Percentiles rank a stretch among this genome's conserved stretches.
These are phyloP conservation scores for Artemisia annua DNA, from an alignment of 129 eudicot genomes.

Conservation along the genomic window DNA sequence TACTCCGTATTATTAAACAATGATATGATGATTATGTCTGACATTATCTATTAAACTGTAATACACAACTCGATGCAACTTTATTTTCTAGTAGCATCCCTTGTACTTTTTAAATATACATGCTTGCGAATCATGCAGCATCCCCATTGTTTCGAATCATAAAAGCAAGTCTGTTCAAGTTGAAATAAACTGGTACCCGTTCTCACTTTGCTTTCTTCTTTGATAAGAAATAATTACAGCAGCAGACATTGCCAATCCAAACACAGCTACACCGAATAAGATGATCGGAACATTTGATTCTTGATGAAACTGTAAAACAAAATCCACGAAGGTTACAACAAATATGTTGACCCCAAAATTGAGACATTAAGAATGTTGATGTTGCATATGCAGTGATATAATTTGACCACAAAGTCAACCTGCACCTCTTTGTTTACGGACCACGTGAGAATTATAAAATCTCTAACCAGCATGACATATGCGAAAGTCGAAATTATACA, in stretches of 20 bases:
- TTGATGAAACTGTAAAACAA: neutral
- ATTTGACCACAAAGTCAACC: too few species aligned
- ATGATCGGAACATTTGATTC: neutral
- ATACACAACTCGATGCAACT: neutral
- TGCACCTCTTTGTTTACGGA: too few species aligned
- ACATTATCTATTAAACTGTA: too few species aligned
- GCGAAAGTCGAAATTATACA: too few species aligned
- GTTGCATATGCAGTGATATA: too few species aligned
- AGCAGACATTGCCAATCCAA: conserved; percentile 27
- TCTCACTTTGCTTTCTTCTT: conserved; percentile 19
- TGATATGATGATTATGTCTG: too few species aligned
- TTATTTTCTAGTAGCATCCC: conserved; percentile 1
- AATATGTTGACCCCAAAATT: neutral
- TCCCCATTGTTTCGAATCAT: neutral
- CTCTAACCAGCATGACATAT: too few species aligned
- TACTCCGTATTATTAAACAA: too few species aligned
- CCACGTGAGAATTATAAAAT: too few species aligned
- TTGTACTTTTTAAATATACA: conserved; percentile 5
- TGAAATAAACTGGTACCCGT: conserved; percentile 26
- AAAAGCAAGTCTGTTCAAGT: conserved; percentile 13
- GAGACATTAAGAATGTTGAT: too few species aligned
- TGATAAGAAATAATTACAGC: conserved; percentile 20
- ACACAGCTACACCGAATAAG: conserved; percentile 19
- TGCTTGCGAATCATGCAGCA: conserved; percentile 2
- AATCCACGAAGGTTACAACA: neutral